These are phyloP conservation scores for Collariella sp. DNA, from an alignment of 495 filamentous ascomycete genomes.

Conservation along the genomic window DNA sequence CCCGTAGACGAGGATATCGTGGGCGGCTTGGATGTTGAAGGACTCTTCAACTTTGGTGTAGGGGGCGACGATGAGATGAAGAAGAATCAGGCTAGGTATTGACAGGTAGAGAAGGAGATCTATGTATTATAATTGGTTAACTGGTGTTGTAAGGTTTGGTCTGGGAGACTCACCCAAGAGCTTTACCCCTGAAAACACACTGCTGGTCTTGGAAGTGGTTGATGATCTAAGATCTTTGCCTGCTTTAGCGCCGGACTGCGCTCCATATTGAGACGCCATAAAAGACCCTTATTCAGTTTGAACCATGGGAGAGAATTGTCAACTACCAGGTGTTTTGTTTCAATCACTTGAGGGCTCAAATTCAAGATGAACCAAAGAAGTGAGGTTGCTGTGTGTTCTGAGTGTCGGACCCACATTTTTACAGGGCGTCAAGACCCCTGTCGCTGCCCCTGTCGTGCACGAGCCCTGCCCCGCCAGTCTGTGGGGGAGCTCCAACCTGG, in stretches of 20 bases:
- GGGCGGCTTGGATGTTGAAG: slow-evolving; percentile 92
- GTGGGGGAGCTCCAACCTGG: slow-evolving; percentile 3
- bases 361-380: too few relatives aligned
- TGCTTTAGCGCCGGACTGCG: neutral
- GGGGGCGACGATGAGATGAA: slow-evolving; percentile 71
- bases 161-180: neutral
- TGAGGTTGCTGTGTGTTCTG: neutral
- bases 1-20: slow-evolving; percentile 79
- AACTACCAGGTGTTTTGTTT: too few relatives aligned
- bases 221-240: neutral
- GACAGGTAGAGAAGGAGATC: slow-evolving; percentile 46
- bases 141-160: neutral
- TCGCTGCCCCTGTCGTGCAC: slow-evolving; percentile 4
- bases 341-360: too few relatives aligned
- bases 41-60: slow-evolving; percentile 99
- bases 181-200: neutral
- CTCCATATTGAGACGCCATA: neutral
- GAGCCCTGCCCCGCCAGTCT: slow-evolving; percentile 8
- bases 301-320: too few relatives aligned
- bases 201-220: neutral
- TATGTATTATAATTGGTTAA: slow-evolving; percentile 13
- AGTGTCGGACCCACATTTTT: neutral
- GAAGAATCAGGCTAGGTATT: slow-evolving; percentile 57
- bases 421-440: neutral
- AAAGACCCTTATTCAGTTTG: neutral